Percentiles rank a stretch among this genome's conserved stretches.
Conservation (phyloP, 2,329 filamentous ascomycete genomes). For the Phialophora verrucosa region DNA sequence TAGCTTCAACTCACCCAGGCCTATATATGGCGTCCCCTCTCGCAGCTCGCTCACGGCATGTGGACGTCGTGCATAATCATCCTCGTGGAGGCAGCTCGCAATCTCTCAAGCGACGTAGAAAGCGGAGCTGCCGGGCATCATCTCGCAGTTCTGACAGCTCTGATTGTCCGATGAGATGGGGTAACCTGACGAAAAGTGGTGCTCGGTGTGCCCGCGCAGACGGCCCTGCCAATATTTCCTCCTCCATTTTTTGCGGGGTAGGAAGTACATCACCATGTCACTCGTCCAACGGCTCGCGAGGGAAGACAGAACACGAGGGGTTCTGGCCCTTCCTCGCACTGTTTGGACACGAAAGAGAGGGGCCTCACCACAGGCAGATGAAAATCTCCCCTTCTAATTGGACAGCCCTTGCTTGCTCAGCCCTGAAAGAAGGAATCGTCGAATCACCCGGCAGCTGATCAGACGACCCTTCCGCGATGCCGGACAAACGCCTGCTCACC, state of each 20-base stretch:
- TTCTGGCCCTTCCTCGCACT: slow-evolving; percentile 6
- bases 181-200: background rate
- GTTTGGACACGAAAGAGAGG: slow-evolving; percentile 10
- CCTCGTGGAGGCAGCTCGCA: background rate
- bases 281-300: slow-evolving; percentile 5
- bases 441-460: slow-evolving; percentile 11
- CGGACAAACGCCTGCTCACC: slow-evolving; percentile 19
- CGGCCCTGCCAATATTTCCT: slow-evolving; percentile 11
- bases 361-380: slow-evolving; percentile 7
- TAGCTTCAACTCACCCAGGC: background rate
- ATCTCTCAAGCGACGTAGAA: slow-evolving; percentile 4
- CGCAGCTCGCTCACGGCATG: slow-evolving; percentile 2
- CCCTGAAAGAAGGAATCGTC: slow-evolving; percentile 4
- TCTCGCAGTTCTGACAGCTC: background rate
- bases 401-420: background rate
- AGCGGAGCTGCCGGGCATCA: slow-evolving; percentile 11
- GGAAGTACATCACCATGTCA: slow-evolving; percentile 23
- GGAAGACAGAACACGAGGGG: slow-evolving; percentile 16
- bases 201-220: slow-evolving; percentile 10
- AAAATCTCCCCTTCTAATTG: slow-evolving; percentile 4
- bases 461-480: slow-evolving; percentile 10
- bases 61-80: slow-evolving; percentile 8
- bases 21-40: slow-evolving; percentile 5
- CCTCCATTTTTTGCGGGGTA: slow-evolving; percentile 22
- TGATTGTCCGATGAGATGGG: slow-evolving; percentile 12